Base-by-base conservation (phyloP, 1,284 basidiomycete genomes). In the Anthracocystis panici-leucophaei region DNA sequence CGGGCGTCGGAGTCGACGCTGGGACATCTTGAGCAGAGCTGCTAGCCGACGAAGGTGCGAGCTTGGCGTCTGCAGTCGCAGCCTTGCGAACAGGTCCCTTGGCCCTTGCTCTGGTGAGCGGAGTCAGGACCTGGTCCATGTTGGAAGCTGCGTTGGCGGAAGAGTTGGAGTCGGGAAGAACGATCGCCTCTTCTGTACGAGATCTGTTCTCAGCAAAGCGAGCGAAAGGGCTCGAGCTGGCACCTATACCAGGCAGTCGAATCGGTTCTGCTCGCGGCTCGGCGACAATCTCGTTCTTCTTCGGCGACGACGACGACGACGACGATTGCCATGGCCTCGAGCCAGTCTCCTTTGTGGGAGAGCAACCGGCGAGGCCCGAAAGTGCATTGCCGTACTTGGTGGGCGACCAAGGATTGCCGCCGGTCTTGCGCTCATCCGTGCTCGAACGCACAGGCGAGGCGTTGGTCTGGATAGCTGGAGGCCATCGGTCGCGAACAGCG, bases 171-270 rank as follows among this genome's bases (percentile, higher is more conserved):
- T 48, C 45, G 11, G 55, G 53, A 35, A 52, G 23, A 38, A 52
- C 53, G 46, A 61, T 65, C 1, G 54, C 49, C 8, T 65, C 68
- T 18, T 70, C 68, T 5, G 57, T 61, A 18, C 52, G 49, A 8
- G 44, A 50, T 45, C 52, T 61, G 23, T 48, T 57, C 42, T 70
- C 67, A 16, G 59, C 44, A 35, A 57, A 59, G n/a, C 63, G 68
- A 20, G 66, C 57, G 35, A 75, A 75, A 2, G 76, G 76, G 41
- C 65, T 72, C 20, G 48, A 42, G 10, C 61, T 67, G 20, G 50
- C 68, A 16, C 76, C 76, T 65, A 78, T 68, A 8, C 76, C 76
- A 45, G 76, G 76, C 20, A 78, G 53, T 45, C 76, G 72, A 35
- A 75, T 50, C 14, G 76, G 76, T 42, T 71, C 65, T 5, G 63